These are phyloP conservation scores for Boechera retrofracta DNA, from an alignment of 345 rosid genomes.

Conservation along the genomic window DNA sequence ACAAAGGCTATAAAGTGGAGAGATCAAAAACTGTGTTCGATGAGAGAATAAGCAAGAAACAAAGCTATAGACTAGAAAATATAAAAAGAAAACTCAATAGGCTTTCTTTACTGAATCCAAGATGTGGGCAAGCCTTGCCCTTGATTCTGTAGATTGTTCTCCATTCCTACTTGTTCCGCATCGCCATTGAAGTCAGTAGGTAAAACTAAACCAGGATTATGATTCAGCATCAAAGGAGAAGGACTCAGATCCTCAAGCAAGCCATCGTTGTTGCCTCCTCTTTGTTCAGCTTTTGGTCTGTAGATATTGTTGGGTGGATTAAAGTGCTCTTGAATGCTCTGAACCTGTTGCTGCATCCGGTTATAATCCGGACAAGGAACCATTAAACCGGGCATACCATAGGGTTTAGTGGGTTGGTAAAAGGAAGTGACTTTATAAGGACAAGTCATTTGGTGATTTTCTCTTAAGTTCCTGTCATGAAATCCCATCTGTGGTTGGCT, in stretches of 20 bases:
- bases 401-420: slow-evolving; percentile 22
- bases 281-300: slow-evolving; percentile 4
- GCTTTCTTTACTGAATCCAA: slow-evolving; percentile 27
- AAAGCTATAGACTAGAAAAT: background rate
- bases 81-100: slow-evolving; percentile 7
- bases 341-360: slow-evolving; percentile 19
- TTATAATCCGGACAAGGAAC: slow-evolving; percentile 21
- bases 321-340: slow-evolving; percentile 17
- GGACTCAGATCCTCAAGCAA: background rate
- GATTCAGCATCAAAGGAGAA: slow-evolving; percentile 18
- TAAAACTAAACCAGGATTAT: slow-evolving; percentile 17
- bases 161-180: slow-evolving; percentile 12
- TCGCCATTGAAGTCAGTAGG: slow-evolving; percentile 4
- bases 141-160: slow-evolving; percentile 27
- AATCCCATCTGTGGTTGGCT: slow-evolving; percentile 68
- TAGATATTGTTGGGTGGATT: slow-evolving; percentile 14
- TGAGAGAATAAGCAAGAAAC: slow-evolving; percentile 18
- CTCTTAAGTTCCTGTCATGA: slow-evolving; percentile 69
- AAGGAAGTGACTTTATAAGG: slow-evolving; percentile 50
- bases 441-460: slow-evolving; percentile 80
- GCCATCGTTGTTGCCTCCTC: background rate
- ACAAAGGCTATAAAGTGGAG: slow-evolving; percentile 6
- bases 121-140: background rate
- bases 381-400: slow-evolving; percentile 22
- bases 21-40: slow-evolving; percentile 15